phyloP scores from a whole-genome alignment of 2,329 filamentous ascomycete genomes.

The Monilinia fructigena region DNA sequence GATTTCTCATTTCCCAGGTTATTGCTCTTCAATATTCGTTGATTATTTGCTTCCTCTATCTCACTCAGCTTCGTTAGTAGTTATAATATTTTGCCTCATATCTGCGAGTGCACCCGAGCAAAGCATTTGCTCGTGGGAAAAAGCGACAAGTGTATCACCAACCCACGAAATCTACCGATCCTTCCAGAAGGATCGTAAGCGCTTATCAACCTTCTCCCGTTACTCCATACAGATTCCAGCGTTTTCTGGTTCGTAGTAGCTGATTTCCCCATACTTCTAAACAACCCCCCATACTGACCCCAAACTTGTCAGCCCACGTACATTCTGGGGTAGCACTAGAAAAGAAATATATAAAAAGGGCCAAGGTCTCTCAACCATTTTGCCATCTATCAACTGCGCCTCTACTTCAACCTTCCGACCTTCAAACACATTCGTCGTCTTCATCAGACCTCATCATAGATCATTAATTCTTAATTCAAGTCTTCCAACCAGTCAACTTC shows the following conservation, averaged over 20 bases:
- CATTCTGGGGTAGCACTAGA: conserved; percentile 11
- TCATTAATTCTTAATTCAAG: conserved; percentile 8
- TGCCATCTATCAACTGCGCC: conserved; percentile 7
- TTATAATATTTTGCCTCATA: conserved; percentile 5
- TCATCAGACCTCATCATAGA: conserved; percentile 18
- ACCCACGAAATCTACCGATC: conserved; percentile 2
- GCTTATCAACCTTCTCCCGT: conserved; percentile 17
- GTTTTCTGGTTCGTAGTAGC: conserved; percentile 18
- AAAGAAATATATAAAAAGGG: conserved; percentile 23
- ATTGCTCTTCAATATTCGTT: conserved; percentile 1
- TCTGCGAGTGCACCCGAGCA: conserved; percentile 10
- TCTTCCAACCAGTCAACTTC: not conserved
- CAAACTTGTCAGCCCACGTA: conserved; percentile 17
- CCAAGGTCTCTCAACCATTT: conserved; percentile 19
- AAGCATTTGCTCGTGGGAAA: conserved; percentile 19
- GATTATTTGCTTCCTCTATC: not conserved
- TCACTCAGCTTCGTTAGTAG: conserved; percentile 9
- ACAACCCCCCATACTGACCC: conserved; percentile 8
- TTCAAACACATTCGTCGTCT: conserved; percentile 11
- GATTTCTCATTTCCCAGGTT: conserved; percentile 1
- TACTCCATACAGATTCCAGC: conserved; percentile 15
- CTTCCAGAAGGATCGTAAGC: conserved; percentile 24
- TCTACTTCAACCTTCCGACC: conserved; percentile 10
- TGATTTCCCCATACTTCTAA: conserved; percentile 14
- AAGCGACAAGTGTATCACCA: conserved; percentile 22